Base-by-base conservation (phyloP, 805 yeast species). In the Suhomyces sp. region DNA sequence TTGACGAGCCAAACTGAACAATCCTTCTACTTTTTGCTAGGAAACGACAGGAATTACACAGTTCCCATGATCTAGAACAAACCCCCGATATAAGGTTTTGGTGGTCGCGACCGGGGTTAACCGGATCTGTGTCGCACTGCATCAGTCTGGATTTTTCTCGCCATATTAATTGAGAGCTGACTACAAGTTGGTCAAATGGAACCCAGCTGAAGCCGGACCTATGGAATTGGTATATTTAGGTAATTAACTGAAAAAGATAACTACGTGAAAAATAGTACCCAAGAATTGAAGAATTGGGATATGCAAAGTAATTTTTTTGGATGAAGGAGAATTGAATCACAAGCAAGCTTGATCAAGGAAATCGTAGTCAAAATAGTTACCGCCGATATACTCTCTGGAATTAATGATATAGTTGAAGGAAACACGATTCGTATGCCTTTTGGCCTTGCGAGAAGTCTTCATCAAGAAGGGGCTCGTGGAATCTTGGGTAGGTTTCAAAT, bases 301-400 rank as follows among this genome's bases (percentile, higher is more conserved):
- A 37, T 37, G 41, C 41, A 37, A 37, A 27, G 44, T 17, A 37
- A 27, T 20, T 37, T 20, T 46, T 37, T 29, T 41, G 44, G 47
- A 12, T 15, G 35, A 37, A 19, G 22, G 6, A 37, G 41, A 37
- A 37, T 37, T 37, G 41, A 37, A 29, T 60, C 59, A 67, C 47
- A 68, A 60, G 47, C 69, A 68, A 51, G 60, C 65, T 43, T 71
- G 65, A 57, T 75, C 79, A 53, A 75, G 63, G 51, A 67, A 72
- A 56, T 72, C 72, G 57, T 75, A 76, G 58, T 78, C 82, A 53
- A 72, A 67, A 24, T 72, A 64, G 25, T 68, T 67, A 19, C 76
- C 79, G 52, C 74, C 77, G 50, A 77, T 66, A 39, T 74, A 71
- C 57, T 78, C 81, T 51, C 83, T 66, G 6, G 77, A 69, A 49